A percentile compares a stretch with the other conserved stretches of the same genome.
Conservation (phyloP, 805 yeast genomes). For the Ogataea siamensis region DNA sequence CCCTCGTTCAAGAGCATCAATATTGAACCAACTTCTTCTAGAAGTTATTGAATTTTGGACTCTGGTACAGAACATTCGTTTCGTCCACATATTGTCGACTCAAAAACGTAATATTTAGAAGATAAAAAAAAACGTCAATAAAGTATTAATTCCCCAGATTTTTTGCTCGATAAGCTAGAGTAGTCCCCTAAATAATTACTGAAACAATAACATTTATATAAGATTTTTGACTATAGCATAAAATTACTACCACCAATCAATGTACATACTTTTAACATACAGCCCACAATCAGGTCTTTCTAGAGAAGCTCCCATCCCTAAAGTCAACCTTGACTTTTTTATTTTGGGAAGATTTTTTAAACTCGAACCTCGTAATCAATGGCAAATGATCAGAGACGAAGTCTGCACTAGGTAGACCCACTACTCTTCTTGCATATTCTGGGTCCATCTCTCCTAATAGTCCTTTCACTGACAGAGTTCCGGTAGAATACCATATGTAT, state of each 20-base stretch:
- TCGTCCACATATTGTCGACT: too few relatives aligned
- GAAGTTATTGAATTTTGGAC: conserved; percentile 21
- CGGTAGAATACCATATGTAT: conserved; percentile 91
- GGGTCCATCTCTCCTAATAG: conserved; percentile 80
- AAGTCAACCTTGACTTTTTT: conserved; percentile 31
- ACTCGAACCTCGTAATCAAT: conserved; percentile 73
- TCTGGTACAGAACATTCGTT: background rate
- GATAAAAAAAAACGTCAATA: too few relatives aligned
- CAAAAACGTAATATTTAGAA: too few relatives aligned
- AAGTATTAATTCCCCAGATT: conserved; percentile 14
- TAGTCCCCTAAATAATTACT: background rate
- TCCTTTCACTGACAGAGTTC: conserved; percentile 78
- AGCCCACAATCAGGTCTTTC: conserved; percentile 27
- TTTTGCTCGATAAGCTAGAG: background rate
- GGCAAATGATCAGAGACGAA: conserved; percentile 95
- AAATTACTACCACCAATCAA: too few relatives aligned
- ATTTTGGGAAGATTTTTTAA: conserved; percentile 43
- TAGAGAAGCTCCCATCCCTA: conserved; percentile 27
- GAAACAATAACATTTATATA: too few relatives aligned
- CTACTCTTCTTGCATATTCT: conserved; percentile 68
- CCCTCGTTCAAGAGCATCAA: conserved; percentile 4
- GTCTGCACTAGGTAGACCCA: conserved; percentile 93
- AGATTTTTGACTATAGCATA: too few relatives aligned
- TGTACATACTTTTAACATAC: too few relatives aligned
- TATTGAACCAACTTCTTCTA: conserved; percentile 22